phyloP scores from a whole-genome alignment of 2,329 filamentous ascomycete genomes.

The Truncatella angustata region DNA sequence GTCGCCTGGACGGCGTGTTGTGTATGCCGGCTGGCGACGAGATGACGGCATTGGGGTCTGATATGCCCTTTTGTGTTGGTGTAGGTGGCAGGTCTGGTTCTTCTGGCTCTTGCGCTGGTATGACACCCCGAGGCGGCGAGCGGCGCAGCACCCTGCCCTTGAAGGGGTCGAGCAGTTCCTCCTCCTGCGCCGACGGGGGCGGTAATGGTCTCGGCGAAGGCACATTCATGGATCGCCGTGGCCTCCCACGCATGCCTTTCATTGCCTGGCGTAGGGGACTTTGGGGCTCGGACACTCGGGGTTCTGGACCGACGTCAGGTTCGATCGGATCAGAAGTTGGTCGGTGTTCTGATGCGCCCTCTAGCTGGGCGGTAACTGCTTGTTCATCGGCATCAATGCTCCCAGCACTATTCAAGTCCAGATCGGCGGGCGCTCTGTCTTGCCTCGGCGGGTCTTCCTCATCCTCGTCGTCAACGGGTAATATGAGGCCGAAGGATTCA shows the following conservation, averaged over 20 bases:
- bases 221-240: constrained; percentile 39
- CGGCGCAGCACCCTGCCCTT: constrained; percentile 34
- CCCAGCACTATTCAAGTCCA: constrained; percentile 16
- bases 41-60: constrained; percentile 49
- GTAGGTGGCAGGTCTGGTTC: constrained; percentile 66
- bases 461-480: constrained; percentile 36
- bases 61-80: constrained; percentile 44
- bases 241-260: constrained; percentile 33
- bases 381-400: constrained; percentile 16
- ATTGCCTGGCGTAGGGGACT: constrained; percentile 22
- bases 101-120: constrained; percentile 32
- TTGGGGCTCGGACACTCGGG: constrained; percentile 9
- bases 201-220: constrained; percentile 47
- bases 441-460: no score
- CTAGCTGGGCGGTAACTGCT: constrained; percentile 29
- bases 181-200: constrained; percentile 40
- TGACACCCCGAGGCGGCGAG: constrained; percentile 32
- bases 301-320: not conserved
- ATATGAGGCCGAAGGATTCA: constrained; percentile 56
- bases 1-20: constrained; percentile 52
- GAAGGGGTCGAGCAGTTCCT: constrained; percentile 43
- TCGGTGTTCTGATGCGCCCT: constrained; percentile 21
- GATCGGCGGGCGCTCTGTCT: no score
- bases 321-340: constrained; percentile 10
- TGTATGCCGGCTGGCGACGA: constrained; percentile 60